Percentiles rank a stretch among this genome's conserved stretches.
phyloP scores from a whole-genome alignment of 352 stramenopile species.

The Thraustochytrium sp. region DNA sequence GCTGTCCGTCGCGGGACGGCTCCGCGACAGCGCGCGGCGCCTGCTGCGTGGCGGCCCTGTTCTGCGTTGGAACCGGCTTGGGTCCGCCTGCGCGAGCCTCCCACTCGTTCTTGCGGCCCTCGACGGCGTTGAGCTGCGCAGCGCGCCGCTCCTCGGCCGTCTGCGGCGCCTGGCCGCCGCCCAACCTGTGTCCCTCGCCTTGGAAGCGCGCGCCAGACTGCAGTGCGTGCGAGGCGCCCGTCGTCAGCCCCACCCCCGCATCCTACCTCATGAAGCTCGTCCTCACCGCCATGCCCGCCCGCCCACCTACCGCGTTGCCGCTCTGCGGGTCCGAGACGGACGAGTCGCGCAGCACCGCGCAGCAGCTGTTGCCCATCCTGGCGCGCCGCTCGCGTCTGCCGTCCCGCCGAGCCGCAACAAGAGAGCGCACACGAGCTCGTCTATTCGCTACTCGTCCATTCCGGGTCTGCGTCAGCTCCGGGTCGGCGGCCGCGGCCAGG shows the following conservation, averaged over 20 bases:
- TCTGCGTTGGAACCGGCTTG: not conserved
- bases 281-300: not conserved
- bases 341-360: not conserved
- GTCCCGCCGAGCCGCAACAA: too few relatives aligned
- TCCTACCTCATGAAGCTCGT: not conserved
- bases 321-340: not conserved
- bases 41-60: not conserved
- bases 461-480: too few relatives aligned
- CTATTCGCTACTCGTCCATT: too few relatives aligned
- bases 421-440: too few relatives aligned
- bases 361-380: slow-evolving; percentile 1
- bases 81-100: not conserved
- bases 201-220: slow-evolving; percentile 7
- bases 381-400: too few relatives aligned
- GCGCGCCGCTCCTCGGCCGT: not conserved
- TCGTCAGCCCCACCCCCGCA: not conserved
- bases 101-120: not conserved
- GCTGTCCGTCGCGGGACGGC: not conserved
- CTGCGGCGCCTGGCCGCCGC: not conserved
- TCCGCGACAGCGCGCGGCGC: not conserved
- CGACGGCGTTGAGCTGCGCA: not conserved
- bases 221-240: too few relatives aligned
- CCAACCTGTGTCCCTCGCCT: not conserved
- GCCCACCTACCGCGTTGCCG: not conserved
- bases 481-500: too few relatives aligned